Conservation (phyloP, 1,284 basidiomycete genomes). For the Bondarzewia mesenterica region DNA sequence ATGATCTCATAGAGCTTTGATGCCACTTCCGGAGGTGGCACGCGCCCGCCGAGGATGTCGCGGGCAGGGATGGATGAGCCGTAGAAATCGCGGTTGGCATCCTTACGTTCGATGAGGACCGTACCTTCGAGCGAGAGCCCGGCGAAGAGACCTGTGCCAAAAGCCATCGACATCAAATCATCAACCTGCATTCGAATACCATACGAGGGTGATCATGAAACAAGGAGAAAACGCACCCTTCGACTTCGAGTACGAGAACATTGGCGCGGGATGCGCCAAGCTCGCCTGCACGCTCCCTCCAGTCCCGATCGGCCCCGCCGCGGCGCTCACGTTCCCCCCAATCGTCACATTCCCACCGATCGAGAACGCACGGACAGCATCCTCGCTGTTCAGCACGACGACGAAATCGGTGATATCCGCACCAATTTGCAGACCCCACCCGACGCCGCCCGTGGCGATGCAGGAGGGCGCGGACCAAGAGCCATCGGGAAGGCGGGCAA, state of each 20-base stretch:
- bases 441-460: slow-evolving; percentile 94
- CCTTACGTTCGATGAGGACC: slow-evolving; percentile 89
- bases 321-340: slow-evolving; percentile 79
- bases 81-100: slow-evolving; percentile 93
- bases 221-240: slow-evolving; percentile 53
- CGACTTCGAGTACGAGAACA: slow-evolving; percentile 96
- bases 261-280: slow-evolving; percentile 88
- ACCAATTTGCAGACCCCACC: slow-evolving; percentile 94
- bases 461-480: slow-evolving; percentile 97
- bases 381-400: slow-evolving; percentile 93
- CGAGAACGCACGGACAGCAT: slow-evolving; percentile 92
- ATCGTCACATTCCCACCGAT: slow-evolving; percentile 95
- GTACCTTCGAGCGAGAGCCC: slow-evolving; percentile 95
- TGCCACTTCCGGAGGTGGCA: slow-evolving; percentile 95
- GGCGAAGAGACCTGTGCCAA: slow-evolving; percentile 81
- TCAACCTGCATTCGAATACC: neutral
- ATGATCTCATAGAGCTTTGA: slow-evolving; percentile 92
- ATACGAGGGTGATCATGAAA: neutral
- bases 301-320: slow-evolving; percentile 91
- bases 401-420: slow-evolving; percentile 86
- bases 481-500: slow-evolving; percentile 91
- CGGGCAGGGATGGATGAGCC: slow-evolving; percentile 85
- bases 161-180: neutral
- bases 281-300: slow-evolving; percentile 87
- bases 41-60: slow-evolving; percentile 87